A percentile compares a stretch with the other conserved stretches of the same genome.
phyloP scores from a whole-genome alignment of 1,284 basidiomycete genomes.

The Boletus calvinii region DNA sequence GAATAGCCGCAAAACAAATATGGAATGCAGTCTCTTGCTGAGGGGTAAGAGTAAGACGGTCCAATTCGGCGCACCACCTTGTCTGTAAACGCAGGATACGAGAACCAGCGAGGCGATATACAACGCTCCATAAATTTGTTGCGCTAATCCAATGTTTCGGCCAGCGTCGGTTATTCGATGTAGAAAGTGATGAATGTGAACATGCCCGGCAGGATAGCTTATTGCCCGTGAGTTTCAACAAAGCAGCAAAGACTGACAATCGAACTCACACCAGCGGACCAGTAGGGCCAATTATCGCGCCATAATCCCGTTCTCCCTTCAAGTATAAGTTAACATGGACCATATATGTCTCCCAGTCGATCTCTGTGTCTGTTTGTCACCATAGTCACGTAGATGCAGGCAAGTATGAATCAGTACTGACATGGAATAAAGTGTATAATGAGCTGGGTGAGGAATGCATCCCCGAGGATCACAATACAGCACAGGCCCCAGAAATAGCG shows the following conservation, averaged over 20 bases:
- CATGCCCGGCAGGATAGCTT: constrained; percentile 94
- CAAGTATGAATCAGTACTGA: constrained; percentile 41
- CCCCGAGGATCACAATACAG: constrained; percentile 62
- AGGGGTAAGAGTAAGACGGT: constrained; percentile 75
- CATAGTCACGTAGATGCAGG: constrained; percentile 16
- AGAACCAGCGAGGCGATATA: constrained; percentile 69
- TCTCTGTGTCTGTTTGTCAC: constrained; percentile 84
- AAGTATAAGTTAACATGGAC: constrained; percentile 80
- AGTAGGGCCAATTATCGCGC: constrained; percentile 84
- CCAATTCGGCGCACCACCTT: constrained; percentile 76
- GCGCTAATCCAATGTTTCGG: constrained; percentile 62
- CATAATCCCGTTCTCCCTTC: constrained; percentile 85
- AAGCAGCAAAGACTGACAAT: neutral
- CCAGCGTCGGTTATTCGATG: constrained; percentile 66
- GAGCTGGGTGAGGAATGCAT: constrained; percentile 72
- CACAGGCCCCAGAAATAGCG: constrained; percentile 68
- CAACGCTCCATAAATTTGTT: constrained; percentile 75
- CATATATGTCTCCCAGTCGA: constrained; percentile 96
- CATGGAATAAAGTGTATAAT: constrained; percentile 81
- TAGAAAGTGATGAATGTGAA: constrained; percentile 82
- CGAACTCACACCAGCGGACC: constrained; percentile 85
- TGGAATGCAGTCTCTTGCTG: constrained; percentile 93
- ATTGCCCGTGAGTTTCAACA: constrained; percentile 2
- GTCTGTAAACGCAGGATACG: constrained; percentile 67
- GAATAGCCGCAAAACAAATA: constrained; percentile 91